Conservation (phyloP, 2,329 filamentous ascomycete species). For the Sphaerulina musiva region DNA sequence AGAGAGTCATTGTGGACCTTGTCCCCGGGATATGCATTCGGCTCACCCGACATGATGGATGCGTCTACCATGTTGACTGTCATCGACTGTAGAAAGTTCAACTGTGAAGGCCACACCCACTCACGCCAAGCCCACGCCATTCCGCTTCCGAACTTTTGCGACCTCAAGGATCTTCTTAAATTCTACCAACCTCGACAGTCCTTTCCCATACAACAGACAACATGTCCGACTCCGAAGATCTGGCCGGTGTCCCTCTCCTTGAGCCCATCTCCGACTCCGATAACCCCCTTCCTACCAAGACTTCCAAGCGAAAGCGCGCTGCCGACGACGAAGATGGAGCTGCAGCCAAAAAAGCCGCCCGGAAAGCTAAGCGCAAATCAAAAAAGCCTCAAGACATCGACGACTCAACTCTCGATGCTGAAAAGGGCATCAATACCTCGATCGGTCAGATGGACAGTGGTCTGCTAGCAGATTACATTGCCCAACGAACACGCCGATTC, state of each 20-base stretch:
- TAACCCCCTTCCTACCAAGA: constrained; percentile 23
- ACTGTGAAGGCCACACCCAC: neutral
- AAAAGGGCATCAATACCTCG: constrained; percentile 62
- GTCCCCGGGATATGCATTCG: neutral
- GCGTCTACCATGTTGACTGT: neutral
- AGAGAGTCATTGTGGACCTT: neutral
- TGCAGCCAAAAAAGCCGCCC: constrained; percentile 36
- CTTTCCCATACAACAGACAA: neutral
- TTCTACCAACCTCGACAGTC: neutral
- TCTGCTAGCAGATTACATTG: constrained; percentile 77
- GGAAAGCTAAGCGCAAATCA: constrained; percentile 57
- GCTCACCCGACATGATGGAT: neutral
- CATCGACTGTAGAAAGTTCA: neutral
- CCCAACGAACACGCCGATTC: constrained; percentile 69
- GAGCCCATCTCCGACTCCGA: constrained; percentile 36
- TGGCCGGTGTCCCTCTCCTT: constrained; percentile 41
- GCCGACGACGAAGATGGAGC: constrained; percentile 27
- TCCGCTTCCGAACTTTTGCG: constrained; percentile 3
- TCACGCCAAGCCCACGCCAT: constrained; percentile 1
- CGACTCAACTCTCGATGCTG: constrained; percentile 48
- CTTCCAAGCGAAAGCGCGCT: constrained; percentile 39
- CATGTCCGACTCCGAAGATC: constrained; percentile 43
- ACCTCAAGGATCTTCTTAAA: constrained; percentile 1
- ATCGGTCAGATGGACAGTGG: constrained; percentile 77
- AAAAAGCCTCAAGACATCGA: constrained; percentile 57